Percentiles rank a stretch among this genome's conserved stretches.
Evolutionary conservation across 768 basidiomycete genomes (phyloP).

Genomic region (Russula ochroleuca): DNA sequence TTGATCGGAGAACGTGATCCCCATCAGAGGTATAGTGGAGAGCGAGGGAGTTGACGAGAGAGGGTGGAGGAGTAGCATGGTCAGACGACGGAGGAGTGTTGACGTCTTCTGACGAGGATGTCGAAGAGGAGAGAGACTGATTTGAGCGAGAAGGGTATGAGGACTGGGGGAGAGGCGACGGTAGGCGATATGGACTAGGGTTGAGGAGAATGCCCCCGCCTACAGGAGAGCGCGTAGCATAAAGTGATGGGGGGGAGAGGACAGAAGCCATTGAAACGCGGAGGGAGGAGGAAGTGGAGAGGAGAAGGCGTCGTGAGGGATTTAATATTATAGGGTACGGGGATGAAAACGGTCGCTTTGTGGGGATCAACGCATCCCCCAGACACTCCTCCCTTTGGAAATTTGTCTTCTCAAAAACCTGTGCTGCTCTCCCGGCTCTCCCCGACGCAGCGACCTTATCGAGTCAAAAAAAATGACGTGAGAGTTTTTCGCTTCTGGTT

Average conservation of each 20-base stretch:
- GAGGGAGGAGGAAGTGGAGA: not conserved
- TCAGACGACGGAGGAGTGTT: slow-evolving; percentile 16
- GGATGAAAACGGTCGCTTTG: too few relatives aligned
- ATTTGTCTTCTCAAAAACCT: too few relatives aligned
- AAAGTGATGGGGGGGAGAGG: not conserved
- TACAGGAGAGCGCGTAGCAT: not conserved
- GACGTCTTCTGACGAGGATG: slow-evolving; percentile 18
- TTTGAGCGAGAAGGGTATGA: slow-evolving; percentile 17
- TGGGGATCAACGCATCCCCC: not conserved
- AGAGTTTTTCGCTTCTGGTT: too few relatives aligned
- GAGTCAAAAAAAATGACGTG: too few relatives aligned
- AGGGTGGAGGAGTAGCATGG: slow-evolving; percentile 6
- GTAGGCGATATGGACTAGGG: not conserved
- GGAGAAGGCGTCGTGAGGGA: not conserved
- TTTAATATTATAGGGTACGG: not conserved
- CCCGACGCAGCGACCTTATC: too few relatives aligned
- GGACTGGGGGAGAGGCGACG: slow-evolving; percentile 1
- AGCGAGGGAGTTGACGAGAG: slow-evolving; percentile 9
- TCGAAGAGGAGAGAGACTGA: slow-evolving; percentile 19
- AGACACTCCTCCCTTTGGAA: not conserved
- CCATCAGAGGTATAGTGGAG: slow-evolving; percentile 18
- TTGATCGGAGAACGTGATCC: slow-evolving; percentile 8
- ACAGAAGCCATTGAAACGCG: slow-evolving; percentile 10
- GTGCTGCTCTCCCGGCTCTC: too few relatives aligned
- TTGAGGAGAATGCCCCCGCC: slow-evolving; percentile 16